These are phyloP conservation scores for Paramecium biaurelia DNA, from an alignment of 73 alveolate species.

Conservation along the genomic window DNA sequence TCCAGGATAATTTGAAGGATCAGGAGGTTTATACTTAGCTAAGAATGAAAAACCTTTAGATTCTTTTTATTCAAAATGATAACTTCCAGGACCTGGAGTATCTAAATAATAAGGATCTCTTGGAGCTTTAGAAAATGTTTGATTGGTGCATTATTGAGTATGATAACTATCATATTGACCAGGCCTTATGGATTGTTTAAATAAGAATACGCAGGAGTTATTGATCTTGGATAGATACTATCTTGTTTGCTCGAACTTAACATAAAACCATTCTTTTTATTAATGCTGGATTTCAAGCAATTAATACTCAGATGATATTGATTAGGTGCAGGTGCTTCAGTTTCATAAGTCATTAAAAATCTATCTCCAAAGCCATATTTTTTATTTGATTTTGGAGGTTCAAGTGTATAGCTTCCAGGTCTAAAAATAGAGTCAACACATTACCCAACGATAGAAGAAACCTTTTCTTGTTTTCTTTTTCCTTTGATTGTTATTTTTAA, in stretches of 20 bases:
- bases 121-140: background rate
- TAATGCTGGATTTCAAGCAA: background rate
- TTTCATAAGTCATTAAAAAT: background rate
- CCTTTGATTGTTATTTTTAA: background rate
- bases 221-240: background rate
- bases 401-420: background rate
- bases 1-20: background rate
- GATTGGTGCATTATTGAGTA: background rate
- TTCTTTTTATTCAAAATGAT: background rate
- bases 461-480: background rate
- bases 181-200: constrained; percentile 9
- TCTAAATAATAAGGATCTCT: background rate
- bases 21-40: background rate
- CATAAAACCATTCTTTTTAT: constrained; percentile 6
- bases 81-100: constrained; percentile 33
- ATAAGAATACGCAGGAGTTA: constrained; percentile 23
- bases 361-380: constrained; percentile 28
- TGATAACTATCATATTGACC: background rate
- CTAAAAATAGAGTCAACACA: background rate
- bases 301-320: background rate
- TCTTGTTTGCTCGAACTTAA: background rate
- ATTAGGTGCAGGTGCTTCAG: background rate
- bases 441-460: background rate
- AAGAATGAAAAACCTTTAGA: background rate
- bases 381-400: background rate